Percentiles rank a stretch among this genome's conserved stretches.
phyloP scores from a whole-genome alignment of 225 moss, liverwort and hornwort species.

The Physcomitrellopsis africana region DNA sequence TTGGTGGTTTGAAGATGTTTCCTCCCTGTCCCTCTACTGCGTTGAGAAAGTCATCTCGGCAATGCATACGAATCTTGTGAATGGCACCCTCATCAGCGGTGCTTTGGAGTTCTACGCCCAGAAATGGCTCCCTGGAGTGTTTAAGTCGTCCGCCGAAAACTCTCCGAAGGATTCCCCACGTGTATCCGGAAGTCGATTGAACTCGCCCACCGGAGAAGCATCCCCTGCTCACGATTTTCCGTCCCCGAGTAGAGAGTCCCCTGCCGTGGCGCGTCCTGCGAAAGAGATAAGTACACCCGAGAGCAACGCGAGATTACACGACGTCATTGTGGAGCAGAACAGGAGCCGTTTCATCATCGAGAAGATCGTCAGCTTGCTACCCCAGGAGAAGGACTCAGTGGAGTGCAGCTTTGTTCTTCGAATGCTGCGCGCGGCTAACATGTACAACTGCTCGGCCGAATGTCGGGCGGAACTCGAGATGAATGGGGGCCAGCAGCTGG shows the following conservation, averaged over 20 bases:
- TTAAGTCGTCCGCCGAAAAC: slow-evolving; percentile 34
- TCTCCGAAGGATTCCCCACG: not conserved
- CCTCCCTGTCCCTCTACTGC: slow-evolving; percentile 53
- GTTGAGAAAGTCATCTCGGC: slow-evolving; percentile 70
- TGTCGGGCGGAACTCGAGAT: slow-evolving; percentile 72
- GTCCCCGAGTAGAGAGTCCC: not conserved
- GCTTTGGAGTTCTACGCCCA: slow-evolving; percentile 67
- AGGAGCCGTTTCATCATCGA: slow-evolving; percentile 62
- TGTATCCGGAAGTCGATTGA: slow-evolving; percentile 22
- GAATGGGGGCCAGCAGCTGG: slow-evolving; percentile 68
- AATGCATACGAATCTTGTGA: slow-evolving; percentile 66
- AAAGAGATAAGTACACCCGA: not conserved
- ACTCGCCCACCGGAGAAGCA: slow-evolving; percentile 25
- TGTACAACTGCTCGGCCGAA: slow-evolving; percentile 50
- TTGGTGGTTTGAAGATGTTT: slow-evolving; percentile 88
- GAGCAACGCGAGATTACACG: slow-evolving; percentile 21
- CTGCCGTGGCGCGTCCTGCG: too few species aligned
- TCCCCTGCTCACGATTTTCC: slow-evolving; percentile 28
- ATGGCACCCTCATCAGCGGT: slow-evolving; percentile 55
- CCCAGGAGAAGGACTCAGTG: slow-evolving; percentile 53
- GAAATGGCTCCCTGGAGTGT: slow-evolving; percentile 75
- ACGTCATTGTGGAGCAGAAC: slow-evolving; percentile 45
- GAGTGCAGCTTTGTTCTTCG: slow-evolving; percentile 71
- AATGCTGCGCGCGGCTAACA: slow-evolving; percentile 69
- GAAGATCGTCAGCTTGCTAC: slow-evolving; percentile 61